A percentile compares a stretch with the other conserved stretches of the same genome.
phyloP scores from a whole-genome alignment of 2,329 filamentous ascomycete genomes.

The Zymoseptoria ardabiliae region DNA sequence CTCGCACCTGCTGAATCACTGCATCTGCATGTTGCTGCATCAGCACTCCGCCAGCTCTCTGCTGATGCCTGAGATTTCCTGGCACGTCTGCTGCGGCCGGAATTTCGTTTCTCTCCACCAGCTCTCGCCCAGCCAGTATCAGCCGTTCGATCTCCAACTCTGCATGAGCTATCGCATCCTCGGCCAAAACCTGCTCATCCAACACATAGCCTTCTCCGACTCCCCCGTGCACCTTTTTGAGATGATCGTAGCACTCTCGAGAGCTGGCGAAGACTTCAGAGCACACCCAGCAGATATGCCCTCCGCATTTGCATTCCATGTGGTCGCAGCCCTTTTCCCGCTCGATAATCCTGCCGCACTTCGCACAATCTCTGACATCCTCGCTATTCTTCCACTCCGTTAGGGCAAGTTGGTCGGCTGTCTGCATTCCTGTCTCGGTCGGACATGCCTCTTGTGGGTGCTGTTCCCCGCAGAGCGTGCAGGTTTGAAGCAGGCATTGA shows the following conservation, averaged over 20 bases:
- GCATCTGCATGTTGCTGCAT: no score
- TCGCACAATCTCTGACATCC: neutral
- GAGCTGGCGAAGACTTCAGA: neutral
- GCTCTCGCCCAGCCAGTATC: no score
- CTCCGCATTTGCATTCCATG: slow-evolving; percentile 6
- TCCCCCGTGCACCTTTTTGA: slow-evolving; percentile 6
- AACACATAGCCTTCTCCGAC: neutral
- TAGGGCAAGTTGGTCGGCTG: neutral
- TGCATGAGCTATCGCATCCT: no score
- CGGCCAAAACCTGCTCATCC: no score
- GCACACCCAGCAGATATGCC: slow-evolving; percentile 12
- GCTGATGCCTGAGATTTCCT: no score
- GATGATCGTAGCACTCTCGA: slow-evolving; percentile 2
- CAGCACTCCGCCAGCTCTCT: no score
- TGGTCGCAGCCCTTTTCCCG: slow-evolving; percentile 9
- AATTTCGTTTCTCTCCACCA: no score
- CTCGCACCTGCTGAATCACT: no score
- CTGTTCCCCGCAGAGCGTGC: neutral
- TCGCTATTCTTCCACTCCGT: neutral
- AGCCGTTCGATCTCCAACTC: no score
- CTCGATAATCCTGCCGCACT: slow-evolving; percentile 5
- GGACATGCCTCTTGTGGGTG: neutral
- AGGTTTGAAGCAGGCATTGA: neutral
- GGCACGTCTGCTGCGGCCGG: no score
- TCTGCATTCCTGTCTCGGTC: neutral